Conservation (phyloP, 257 asterid genomes). For the Penstemon newberryi region DNA sequence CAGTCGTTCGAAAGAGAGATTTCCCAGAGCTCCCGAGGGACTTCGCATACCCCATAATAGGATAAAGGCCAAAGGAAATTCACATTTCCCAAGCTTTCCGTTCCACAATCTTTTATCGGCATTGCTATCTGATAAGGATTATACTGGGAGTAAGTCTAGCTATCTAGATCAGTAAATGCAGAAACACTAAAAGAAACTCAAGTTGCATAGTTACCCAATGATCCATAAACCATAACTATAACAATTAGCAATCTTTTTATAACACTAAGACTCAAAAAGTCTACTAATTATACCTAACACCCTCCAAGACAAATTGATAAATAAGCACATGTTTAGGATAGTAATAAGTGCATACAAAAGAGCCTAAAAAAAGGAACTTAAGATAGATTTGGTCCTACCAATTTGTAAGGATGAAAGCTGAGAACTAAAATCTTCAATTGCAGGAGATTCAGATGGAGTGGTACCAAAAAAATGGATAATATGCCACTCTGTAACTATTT, state of each 20-base stretch:
- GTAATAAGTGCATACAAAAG: conserved; percentile 11
- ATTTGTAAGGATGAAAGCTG: conserved; percentile 87
- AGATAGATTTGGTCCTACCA: conserved; percentile 48
- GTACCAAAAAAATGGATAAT: conserved; percentile 75
- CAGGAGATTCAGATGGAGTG: conserved; percentile 80
- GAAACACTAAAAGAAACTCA: conserved; percentile 6
- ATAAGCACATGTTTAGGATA: conserved; percentile 21
- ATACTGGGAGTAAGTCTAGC: not conserved
- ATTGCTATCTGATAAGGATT: conserved; percentile 54
- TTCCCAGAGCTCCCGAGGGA: conserved; percentile 46
- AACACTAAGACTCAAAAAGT: conserved; percentile 1
- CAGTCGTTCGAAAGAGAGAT: conserved; percentile 43
- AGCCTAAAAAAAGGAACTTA: conserved; percentile 22
- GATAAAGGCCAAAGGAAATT: conserved; percentile 70
- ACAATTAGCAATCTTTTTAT: not conserved
- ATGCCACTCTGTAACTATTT: conserved; percentile 84
- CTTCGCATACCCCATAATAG: conserved; percentile 58
- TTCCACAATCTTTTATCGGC: conserved; percentile 63
- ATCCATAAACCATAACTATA: not conserved
- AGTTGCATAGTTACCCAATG: conserved; percentile 12
- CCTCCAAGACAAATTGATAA: not conserved
- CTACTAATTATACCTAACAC: too few species aligned
- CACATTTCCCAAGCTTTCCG: conserved; percentile 81
- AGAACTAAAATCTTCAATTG: conserved; percentile 82
- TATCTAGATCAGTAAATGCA: conserved; percentile 2